phyloP scores from a whole-genome alignment of 2,329 filamentous ascomycete genomes.

The Colletotrichum tabaci region DNA sequence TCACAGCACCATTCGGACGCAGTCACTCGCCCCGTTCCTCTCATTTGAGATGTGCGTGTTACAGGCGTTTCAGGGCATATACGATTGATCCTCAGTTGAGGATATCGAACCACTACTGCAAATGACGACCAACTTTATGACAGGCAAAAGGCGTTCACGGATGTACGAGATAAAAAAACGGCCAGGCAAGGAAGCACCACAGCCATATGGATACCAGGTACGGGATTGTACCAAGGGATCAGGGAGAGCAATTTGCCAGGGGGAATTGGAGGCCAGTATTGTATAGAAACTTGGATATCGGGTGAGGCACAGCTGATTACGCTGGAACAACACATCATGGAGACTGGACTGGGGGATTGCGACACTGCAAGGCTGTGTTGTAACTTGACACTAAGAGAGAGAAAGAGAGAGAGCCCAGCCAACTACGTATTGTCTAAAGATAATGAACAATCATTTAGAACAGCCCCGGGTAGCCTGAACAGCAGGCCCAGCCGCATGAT shows the following conservation, averaged over 20 bases:
- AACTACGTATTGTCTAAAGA: conserved; percentile 37
- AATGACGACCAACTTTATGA: conserved; percentile 39
- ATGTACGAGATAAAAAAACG: conserved; percentile 24
- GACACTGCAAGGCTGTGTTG: conserved; percentile 4
- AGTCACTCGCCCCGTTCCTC: background rate
- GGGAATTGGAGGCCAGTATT: conserved; percentile 4
- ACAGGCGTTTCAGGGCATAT: conserved; percentile 33
- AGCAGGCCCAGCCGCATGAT: background rate
- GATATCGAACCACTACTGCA: conserved; percentile 20
- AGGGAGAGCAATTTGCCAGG: background rate
- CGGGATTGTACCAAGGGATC: conserved; percentile 11
- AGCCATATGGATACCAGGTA: conserved; percentile 10
- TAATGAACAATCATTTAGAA: conserved; percentile 40
- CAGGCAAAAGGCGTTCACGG: conserved; percentile 34
- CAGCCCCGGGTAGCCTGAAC: background rate
- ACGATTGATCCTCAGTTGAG: conserved; percentile 25
- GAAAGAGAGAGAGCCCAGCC: conserved; percentile 8
- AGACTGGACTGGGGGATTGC: conserved; percentile 12
- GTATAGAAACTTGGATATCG: conserved; percentile 16
- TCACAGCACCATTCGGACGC: conserved; percentile 11
- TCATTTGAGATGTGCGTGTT: conserved; percentile 10
- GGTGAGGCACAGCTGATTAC: conserved; percentile 10
- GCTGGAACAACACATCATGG: conserved; percentile 1
- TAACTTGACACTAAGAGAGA: no score
- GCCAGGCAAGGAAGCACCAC: background rate